These are phyloP conservation scores for Globisporangium spiculum DNA, from an alignment of 352 stramenopile species.

Conservation along the genomic window DNA sequence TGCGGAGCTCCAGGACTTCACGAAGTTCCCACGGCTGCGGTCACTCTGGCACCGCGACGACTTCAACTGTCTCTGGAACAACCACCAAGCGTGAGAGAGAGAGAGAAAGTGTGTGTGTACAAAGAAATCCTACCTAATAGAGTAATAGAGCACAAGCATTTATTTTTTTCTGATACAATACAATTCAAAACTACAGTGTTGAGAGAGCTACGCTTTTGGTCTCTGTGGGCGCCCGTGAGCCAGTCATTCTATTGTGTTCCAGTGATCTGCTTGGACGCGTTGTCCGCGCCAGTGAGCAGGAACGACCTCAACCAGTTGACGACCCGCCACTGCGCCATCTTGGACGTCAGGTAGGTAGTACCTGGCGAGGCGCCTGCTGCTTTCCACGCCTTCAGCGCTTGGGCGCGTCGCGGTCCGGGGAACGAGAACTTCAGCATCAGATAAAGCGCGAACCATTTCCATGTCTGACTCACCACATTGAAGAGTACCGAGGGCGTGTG, in stretches of 20 bases:
- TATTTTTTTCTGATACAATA: too few relatives aligned
- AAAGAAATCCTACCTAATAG: neutral
- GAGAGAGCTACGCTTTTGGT: too few relatives aligned
- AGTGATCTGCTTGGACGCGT: neutral
- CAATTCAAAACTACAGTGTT: too few relatives aligned
- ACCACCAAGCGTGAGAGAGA: slow-evolving; percentile 26
- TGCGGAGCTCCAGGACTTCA: slow-evolving; percentile 33
- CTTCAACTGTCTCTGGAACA: slow-evolving; percentile 66
- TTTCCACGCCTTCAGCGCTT: neutral
- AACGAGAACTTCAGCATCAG: neutral
- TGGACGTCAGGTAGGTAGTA: neutral
- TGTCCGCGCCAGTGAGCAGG: neutral
- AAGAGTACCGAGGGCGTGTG: neutral
- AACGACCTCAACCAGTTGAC: slow-evolving; percentile 3
- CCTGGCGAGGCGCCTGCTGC: neutral
- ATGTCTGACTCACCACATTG: neutral
- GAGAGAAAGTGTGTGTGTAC: neutral
- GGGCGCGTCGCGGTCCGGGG: neutral
- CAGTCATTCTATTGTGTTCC: neutral
- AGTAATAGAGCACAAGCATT: neutral
- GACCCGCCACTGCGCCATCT: neutral
- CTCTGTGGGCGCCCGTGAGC: too few relatives aligned
- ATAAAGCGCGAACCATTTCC: slow-evolving; percentile 2
- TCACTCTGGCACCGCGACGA: slow-evolving; percentile 60
- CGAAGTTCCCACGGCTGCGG: slow-evolving; percentile 40